Percentiles rank a stretch among this genome's conserved stretches.
These are phyloP conservation scores for Cyclotella distinguenda DNA, from an alignment of 108 stramenopile genomes.

Conservation along the genomic window DNA sequence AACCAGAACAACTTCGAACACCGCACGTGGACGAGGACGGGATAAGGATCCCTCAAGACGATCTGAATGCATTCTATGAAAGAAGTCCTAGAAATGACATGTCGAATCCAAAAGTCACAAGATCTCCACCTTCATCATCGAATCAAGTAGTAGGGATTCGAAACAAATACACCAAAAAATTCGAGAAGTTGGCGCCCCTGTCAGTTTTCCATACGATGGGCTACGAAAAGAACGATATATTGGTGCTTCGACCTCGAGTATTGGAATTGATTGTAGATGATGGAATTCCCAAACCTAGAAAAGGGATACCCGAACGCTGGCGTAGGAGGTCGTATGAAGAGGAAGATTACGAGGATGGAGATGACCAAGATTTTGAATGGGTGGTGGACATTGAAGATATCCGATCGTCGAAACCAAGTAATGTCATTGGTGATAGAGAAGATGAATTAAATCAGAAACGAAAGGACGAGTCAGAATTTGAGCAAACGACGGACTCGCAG, in stretches of 20 bases:
- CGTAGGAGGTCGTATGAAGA: slow-evolving; percentile 35
- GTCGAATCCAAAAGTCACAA: too few species aligned
- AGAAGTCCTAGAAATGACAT: too few species aligned
- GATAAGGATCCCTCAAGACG: too few species aligned
- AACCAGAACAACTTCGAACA: too few species aligned
- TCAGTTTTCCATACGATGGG: slow-evolving; percentile 45
- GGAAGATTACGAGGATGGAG: slow-evolving; percentile 15
- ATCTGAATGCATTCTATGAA: too few species aligned
- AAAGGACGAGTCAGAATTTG: neutral
- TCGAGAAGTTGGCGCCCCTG: slow-evolving; percentile 33
- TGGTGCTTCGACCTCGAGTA: slow-evolving; percentile 50
- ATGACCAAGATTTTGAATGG: neutral
- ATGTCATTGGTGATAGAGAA: neutral
- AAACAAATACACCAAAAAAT: slow-evolving; percentile 30
- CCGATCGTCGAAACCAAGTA: neutral
- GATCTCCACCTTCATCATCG: neutral
- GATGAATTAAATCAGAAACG: neutral
- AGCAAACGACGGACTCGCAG: neutral
- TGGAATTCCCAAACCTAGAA: slow-evolving; percentile 48
- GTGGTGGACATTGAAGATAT: neutral
- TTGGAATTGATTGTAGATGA: slow-evolving; percentile 63
- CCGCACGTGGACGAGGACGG: neutral
- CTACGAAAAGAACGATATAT: slow-evolving; percentile 51
- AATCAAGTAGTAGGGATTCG: slow-evolving; percentile 30
- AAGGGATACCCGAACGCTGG: slow-evolving; percentile 70